phyloP scores from a whole-genome alignment of 2,329 filamentous ascomycete genomes.

The Colletotrichum incanum region DNA sequence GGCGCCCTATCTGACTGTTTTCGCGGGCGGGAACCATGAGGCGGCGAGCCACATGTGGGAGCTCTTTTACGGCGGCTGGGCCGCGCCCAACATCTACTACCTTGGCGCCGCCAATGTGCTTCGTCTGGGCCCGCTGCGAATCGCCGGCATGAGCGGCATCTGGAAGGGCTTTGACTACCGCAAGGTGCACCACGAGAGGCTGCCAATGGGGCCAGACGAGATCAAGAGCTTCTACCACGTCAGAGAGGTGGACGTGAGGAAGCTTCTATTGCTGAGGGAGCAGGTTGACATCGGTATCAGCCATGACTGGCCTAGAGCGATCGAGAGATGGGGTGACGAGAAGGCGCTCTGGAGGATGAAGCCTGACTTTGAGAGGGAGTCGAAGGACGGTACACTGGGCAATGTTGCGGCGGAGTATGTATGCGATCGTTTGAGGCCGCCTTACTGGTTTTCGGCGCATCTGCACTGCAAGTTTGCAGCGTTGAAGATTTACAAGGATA shows the following conservation, averaged over 20 bases:
- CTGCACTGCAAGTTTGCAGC: slow-evolving; percentile 91
- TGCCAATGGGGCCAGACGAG: slow-evolving; percentile 86
- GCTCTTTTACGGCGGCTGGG: slow-evolving; percentile 97
- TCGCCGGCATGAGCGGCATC: slow-evolving; percentile 92
- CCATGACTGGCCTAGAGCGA: slow-evolving; percentile 92
- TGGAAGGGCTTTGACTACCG: slow-evolving; percentile 94
- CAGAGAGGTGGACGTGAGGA: slow-evolving; percentile 90
- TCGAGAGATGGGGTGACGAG: slow-evolving; percentile 85
- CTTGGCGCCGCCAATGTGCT: slow-evolving; percentile 93
- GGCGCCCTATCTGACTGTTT: slow-evolving; percentile 92
- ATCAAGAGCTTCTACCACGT: slow-evolving; percentile 90
- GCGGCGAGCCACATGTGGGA: slow-evolving; percentile 92
- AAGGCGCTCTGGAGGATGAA: slow-evolving; percentile 81
- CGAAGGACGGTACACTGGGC: slow-evolving; percentile 81
- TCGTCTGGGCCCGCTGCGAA: slow-evolving; percentile 85
- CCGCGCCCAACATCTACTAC: slow-evolving; percentile 97
- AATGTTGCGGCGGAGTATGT: slow-evolving; percentile 85
- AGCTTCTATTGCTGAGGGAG: slow-evolving; percentile 85
- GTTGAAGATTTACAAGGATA: slow-evolving; percentile 68
- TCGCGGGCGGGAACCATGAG: slow-evolving; percentile 96
- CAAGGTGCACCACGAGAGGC: slow-evolving; percentile 85
- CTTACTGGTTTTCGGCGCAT: slow-evolving; percentile 94
- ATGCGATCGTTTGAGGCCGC: slow-evolving; percentile 84
- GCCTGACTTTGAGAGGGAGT: slow-evolving; percentile 82
- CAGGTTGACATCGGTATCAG: slow-evolving; percentile 94